These are phyloP conservation scores for Erysiphe neolycopersici DNA, from an alignment of 2,329 filamentous ascomycete genomes.

Conservation along the genomic window DNA sequence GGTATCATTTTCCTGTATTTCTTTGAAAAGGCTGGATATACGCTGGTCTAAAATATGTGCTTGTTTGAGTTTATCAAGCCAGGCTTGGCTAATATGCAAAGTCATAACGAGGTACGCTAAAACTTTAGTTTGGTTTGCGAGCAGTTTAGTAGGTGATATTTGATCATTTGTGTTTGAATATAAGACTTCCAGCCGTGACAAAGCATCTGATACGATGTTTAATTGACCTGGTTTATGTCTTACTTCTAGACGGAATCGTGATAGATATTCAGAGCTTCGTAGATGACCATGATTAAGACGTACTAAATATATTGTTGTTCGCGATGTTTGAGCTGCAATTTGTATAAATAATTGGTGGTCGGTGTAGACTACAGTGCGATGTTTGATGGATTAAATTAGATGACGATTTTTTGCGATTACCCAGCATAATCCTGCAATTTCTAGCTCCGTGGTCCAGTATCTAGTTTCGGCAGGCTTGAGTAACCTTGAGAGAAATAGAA, in stretches of 20 bases:
- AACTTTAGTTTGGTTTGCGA: too few relatives aligned
- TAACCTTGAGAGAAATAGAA: neutral
- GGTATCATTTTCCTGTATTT: too few relatives aligned
- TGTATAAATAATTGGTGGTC: neutral
- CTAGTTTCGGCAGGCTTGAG: neutral
- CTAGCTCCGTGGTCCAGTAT: neutral
- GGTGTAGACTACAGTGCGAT: neutral
- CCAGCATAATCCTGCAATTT: neutral
- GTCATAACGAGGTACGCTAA: too few relatives aligned
- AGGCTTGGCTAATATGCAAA: too few relatives aligned
- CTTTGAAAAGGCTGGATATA: too few relatives aligned
- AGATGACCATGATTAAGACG: neutral
- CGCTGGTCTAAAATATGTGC: too few relatives aligned
- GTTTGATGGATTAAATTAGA: neutral
- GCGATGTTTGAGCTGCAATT: neutral
- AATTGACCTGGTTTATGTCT: neutral
- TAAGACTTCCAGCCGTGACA: neutral
- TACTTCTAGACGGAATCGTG: neutral
- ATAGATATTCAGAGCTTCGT: neutral
- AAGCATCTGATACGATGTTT: neutral
- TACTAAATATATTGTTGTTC: neutral
- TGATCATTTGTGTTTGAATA: too few relatives aligned
- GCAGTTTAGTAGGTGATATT: too few relatives aligned
- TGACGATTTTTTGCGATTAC: neutral
- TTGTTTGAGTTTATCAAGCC: too few relatives aligned